A percentile compares a stretch with the other conserved stretches of the same genome.
phyloP scores from a whole-genome alignment of 2,329 filamentous ascomycete genomes.

The Lachnellula willkommii region DNA sequence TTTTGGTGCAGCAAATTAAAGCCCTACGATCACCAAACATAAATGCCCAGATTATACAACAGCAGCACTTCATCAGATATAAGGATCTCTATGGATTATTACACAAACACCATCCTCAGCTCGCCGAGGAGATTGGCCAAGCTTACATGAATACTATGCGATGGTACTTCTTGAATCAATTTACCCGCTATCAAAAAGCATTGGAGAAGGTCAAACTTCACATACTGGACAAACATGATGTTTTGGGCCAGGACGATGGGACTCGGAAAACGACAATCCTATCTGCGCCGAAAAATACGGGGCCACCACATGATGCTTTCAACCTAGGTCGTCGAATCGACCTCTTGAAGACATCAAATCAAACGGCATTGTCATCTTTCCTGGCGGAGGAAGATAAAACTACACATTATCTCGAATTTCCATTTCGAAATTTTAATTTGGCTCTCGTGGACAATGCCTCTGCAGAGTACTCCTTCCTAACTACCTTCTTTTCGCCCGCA shows the following conservation, averaged over 20 bases:
- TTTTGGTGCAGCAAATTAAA: conserved; percentile 90
- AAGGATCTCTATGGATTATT: conserved; percentile 86
- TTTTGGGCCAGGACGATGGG: conserved; percentile 72
- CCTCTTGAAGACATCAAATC: conserved; percentile 66
- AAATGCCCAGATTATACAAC: conserved; percentile 94
- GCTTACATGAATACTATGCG: conserved; percentile 98
- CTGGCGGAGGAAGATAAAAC: conserved; percentile 84
- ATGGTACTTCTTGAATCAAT: conserved; percentile 95
- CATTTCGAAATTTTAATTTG: conserved; percentile 92
- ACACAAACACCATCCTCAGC: conserved; percentile 70
- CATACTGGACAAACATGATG: conserved; percentile 73
- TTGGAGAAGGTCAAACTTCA: conserved; percentile 83
- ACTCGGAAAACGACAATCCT: conserved; percentile 58
- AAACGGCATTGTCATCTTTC: conserved; percentile 77
- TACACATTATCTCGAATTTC: conserved; percentile 80
- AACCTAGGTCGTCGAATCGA: conserved; percentile 83
- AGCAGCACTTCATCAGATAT: conserved; percentile 82
- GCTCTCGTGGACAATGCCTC: conserved; percentile 90
- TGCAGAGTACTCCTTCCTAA: conserved; percentile 90
- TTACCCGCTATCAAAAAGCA: conserved; percentile 78
- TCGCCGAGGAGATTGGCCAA: conserved; percentile 83
- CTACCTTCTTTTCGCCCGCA: conserved; percentile 78
- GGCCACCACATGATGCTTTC: conserved; percentile 76
- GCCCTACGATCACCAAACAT: conserved; percentile 90
- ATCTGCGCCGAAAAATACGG: conserved; percentile 45